Evolutionary conservation across 805 yeast genomes (phyloP).

Genomic region (Candida anglica): DNA sequence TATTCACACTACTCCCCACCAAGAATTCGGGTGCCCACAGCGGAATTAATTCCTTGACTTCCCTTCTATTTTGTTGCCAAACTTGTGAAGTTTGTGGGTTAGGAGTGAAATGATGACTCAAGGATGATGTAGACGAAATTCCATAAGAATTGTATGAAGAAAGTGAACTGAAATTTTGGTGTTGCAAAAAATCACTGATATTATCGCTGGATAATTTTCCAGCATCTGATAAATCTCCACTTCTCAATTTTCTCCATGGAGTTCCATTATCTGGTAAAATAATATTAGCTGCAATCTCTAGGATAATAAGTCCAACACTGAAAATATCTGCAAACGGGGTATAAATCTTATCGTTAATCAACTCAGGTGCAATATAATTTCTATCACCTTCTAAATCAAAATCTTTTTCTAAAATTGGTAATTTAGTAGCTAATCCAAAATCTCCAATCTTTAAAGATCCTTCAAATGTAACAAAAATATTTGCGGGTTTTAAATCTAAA

Average conservation of each 20-base stretch:
- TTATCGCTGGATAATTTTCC: constrained; percentile 66
- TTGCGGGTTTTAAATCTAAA: constrained; percentile 92
- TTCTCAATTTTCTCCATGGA: constrained; percentile 92
- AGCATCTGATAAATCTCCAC: constrained; percentile 94
- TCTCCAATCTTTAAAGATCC: constrained; percentile 94
- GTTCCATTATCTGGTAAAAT: constrained; percentile 93
- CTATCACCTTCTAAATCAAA: constrained; percentile 96
- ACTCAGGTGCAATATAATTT: constrained; percentile 96
- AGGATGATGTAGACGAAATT: constrained; percentile 4
- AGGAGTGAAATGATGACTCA: constrained; percentile 5
- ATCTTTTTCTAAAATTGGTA: constrained; percentile 60
- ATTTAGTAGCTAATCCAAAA: constrained; percentile 87
- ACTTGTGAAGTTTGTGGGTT: neutral
- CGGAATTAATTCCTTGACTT: constrained; percentile 48
- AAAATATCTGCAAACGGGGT: constrained; percentile 93
- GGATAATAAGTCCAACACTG: constrained; percentile 88
- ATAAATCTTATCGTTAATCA: constrained; percentile 75
- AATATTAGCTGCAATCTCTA: constrained; percentile 94
- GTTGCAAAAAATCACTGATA: constrained; percentile 38
- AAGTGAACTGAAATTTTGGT: constrained; percentile 30
- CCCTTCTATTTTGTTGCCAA: constrained; percentile 3
- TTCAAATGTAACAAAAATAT: constrained; percentile 89
- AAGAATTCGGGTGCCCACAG: constrained; percentile 86
- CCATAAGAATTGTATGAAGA: constrained; percentile 26
- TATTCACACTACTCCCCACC: constrained; percentile 45